These are phyloP conservation scores for Penicillium verhagenii DNA, from an alignment of 495 filamentous ascomycete genomes.

Conservation along the genomic window DNA sequence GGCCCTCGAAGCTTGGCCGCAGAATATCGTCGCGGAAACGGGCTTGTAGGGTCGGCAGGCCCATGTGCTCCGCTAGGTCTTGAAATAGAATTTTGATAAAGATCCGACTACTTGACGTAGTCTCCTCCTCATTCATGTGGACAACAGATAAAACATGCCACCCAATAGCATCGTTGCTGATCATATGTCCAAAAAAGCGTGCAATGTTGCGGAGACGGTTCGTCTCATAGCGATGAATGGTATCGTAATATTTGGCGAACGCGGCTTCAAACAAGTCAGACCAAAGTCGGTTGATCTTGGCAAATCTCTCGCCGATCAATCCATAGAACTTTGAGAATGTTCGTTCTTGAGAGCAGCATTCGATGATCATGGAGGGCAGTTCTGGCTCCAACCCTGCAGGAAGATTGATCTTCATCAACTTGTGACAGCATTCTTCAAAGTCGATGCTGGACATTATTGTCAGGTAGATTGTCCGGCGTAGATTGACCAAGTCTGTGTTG, in stretches of 20 bases:
- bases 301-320: conserved; percentile 88
- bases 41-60: conserved; percentile 72
- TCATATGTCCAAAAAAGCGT: conserved; percentile 88
- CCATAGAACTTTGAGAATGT: conserved; percentile 98
- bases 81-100: conserved; percentile 98
- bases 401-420: conserved; percentile 87
- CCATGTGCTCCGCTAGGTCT: conserved; percentile 82
- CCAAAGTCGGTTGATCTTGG: conserved; percentile 94
- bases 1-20: conserved; percentile 73
- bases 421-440: conserved; percentile 94
- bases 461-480: conserved; percentile 91
- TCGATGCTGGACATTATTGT: conserved; percentile 95
- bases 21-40: conserved; percentile 75
- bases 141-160: conserved; percentile 87
- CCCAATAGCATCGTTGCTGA: conserved; percentile 81
- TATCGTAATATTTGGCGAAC: conserved; percentile 93
- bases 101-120: conserved; percentile 90
- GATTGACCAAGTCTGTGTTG: conserved; percentile 90
- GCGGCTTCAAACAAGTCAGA: conserved; percentile 83
- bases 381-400: conserved; percentile 87
- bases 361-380: conserved; percentile 92
- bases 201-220: conserved; percentile 93
- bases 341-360: conserved; percentile 91
- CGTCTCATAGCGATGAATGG: conserved; percentile 94
- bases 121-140: conserved; percentile 94